These are phyloP conservation scores for Lactifluus rugatus DNA, from an alignment of 768 basidiomycete species.

Conservation along the genomic window DNA sequence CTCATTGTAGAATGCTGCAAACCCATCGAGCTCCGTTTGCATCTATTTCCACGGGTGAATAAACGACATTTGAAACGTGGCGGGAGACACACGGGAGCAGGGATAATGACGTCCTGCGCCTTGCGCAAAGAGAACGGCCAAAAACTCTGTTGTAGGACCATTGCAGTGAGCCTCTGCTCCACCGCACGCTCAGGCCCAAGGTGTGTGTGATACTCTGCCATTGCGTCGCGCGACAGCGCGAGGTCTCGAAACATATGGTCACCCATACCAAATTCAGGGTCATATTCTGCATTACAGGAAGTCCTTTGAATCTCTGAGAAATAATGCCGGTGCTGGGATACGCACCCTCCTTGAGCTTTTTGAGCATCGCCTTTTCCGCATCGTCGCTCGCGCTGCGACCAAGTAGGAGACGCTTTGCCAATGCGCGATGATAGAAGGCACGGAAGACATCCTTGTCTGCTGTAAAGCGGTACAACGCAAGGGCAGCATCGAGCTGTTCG, in stretches of 20 bases:
- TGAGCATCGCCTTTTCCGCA: constrained; percentile 74
- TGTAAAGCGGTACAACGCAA: constrained; percentile 75
- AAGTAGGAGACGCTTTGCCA: constrained; percentile 83
- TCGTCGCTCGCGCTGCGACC: constrained; percentile 80
- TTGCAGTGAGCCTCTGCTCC: constrained; percentile 50
- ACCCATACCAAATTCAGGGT: constrained; percentile 90
- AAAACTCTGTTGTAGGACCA: constrained; percentile 79
- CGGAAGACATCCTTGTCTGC: constrained; percentile 93
- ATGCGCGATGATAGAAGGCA: constrained; percentile 78
- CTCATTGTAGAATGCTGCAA: constrained; percentile 59
- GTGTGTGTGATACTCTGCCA: constrained; percentile 51
- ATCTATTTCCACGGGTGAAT: constrained; percentile 40
- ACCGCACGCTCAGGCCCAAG: constrained; percentile 22
- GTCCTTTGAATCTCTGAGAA: not conserved
- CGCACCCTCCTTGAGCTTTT: constrained; percentile 70
- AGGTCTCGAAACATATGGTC: constrained; percentile 95
- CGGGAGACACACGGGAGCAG: constrained; percentile 30
- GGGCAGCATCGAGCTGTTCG: constrained; percentile 48
- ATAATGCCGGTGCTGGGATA: not conserved
- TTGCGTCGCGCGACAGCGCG: constrained; percentile 61
- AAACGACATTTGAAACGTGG: not conserved
- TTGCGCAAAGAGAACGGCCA: constrained; percentile 71
- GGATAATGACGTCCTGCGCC: constrained; percentile 44
- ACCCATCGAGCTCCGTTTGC: constrained; percentile 57
- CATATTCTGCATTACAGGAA: constrained; percentile 53